A percentile compares a stretch with the other conserved stretches of the same genome.
These are phyloP conservation scores for Podaxis sp. DNA, from an alignment of 768 basidiomycete genomes.

Conservation along the genomic window DNA sequence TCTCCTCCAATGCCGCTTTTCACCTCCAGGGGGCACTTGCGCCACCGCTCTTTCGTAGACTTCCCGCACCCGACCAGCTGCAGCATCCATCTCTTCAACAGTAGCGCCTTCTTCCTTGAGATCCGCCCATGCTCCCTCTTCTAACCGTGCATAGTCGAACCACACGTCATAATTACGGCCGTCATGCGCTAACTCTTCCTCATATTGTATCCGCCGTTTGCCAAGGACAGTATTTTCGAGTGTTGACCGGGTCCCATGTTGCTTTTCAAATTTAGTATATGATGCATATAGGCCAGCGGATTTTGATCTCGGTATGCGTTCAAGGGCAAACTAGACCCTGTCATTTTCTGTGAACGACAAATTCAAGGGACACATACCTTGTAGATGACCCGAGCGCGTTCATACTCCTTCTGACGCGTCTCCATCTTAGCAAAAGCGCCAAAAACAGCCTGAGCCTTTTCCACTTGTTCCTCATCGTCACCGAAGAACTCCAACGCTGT, in stretches of 20 bases:
- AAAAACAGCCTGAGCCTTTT: constrained; percentile 95
- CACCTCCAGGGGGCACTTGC: constrained; percentile 90
- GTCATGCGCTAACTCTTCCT: constrained; percentile 91
- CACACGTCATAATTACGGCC: constrained; percentile 96
- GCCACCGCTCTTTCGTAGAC: constrained; percentile 95
- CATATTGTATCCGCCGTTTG: constrained; percentile 98
- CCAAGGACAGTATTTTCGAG: constrained; percentile 94
- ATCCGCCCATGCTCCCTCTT: constrained; percentile 83
- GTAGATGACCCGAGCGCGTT: constrained; percentile 95
- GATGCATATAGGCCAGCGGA: constrained; percentile 85
- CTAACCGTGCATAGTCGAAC: constrained; percentile 95
- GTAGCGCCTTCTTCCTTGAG: constrained; percentile 75
- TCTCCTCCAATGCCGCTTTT: constrained; percentile 90
- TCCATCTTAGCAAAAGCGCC: constrained; percentile 97
- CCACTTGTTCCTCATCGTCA: constrained; percentile 88
- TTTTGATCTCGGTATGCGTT: constrained; percentile 89
- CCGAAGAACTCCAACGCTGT: constrained; percentile 89
- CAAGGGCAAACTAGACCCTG: constrained; percentile 79
- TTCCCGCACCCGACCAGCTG: constrained; percentile 74
- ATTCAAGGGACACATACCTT: constrained; percentile 54
- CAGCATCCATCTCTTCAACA: constrained; percentile 64
- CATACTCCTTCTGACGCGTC: constrained; percentile 92
- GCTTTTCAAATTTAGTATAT: constrained; percentile 98
- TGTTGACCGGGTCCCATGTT: constrained; percentile 85
- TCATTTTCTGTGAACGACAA: background rate